Conservation (phyloP, 2,329 filamentous ascomycete species). For the Fusarium haematococcum region DNA sequence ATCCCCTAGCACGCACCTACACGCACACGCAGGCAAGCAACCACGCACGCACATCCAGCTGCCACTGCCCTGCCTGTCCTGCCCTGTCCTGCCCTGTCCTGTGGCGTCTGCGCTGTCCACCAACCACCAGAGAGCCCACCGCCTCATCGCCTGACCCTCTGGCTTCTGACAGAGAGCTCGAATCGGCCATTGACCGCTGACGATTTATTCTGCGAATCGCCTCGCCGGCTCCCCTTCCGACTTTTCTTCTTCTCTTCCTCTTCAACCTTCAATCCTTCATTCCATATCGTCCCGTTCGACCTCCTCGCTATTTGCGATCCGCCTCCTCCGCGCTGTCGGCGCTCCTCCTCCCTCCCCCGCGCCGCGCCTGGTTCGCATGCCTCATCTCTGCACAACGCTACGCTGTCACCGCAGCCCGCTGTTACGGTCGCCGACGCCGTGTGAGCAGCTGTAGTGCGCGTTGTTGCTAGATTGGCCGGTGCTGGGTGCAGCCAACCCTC, state of each 20-base stretch:
- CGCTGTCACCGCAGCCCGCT: slow-evolving; percentile 40
- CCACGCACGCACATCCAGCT: background rate
- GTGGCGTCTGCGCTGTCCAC: slow-evolving; percentile 28
- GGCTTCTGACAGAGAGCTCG: slow-evolving; percentile 21
- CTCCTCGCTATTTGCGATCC: slow-evolving; percentile 18
- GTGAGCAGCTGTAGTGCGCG: slow-evolving; percentile 39
- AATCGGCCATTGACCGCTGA: slow-evolving; percentile 39
- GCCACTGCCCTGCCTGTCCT: slow-evolving; percentile 8
- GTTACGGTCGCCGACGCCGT: slow-evolving; percentile 40
- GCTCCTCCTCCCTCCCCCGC: slow-evolving; percentile 27
- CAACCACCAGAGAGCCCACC: slow-evolving; percentile 34
- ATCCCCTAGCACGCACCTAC: background rate
- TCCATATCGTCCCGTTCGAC: background rate
- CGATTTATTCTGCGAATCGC: slow-evolving; percentile 43
- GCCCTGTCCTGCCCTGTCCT: slow-evolving; percentile 24
- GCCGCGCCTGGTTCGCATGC: slow-evolving; percentile 47
- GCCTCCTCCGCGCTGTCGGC: slow-evolving; percentile 30
- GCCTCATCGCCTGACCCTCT: slow-evolving; percentile 41
- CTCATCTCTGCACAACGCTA: slow-evolving; percentile 51
- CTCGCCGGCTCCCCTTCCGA: slow-evolving; percentile 24
- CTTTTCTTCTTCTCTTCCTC: slow-evolving; percentile 2
- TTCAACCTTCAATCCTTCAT: background rate
- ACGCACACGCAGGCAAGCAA: background rate
- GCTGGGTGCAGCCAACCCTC: slow-evolving; percentile 39
- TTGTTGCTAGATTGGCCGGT: slow-evolving; percentile 35